phyloP scores from a whole-genome alignment of 352 stramenopile species.

The Globisporangium apiculatum region DNA sequence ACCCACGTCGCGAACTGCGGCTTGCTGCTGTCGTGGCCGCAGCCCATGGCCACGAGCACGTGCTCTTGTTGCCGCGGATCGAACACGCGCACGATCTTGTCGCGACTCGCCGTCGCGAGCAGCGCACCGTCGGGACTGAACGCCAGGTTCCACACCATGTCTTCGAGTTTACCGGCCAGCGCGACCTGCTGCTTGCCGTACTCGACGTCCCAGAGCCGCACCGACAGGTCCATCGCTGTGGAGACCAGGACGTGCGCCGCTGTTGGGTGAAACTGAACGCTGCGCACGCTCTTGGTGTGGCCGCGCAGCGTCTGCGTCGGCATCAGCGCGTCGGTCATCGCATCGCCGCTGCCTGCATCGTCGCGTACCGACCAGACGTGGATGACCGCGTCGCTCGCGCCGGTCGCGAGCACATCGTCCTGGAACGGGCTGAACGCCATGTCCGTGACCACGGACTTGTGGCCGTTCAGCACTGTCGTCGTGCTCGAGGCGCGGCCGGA shows the following conservation, averaged over 20 bases:
- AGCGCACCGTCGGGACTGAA: slow-evolving; percentile 62
- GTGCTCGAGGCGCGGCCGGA: slow-evolving; percentile 38
- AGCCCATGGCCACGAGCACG: slow-evolving; percentile 53
- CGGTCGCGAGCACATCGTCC: slow-evolving; percentile 43
- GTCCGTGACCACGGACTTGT: slow-evolving; percentile 56
- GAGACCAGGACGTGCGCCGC: slow-evolving; percentile 56
- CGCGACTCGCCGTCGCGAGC: slow-evolving; percentile 59
- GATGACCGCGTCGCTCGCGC: slow-evolving; percentile 48
- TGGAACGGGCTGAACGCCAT: slow-evolving; percentile 62
- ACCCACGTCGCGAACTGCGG: slow-evolving; percentile 68
- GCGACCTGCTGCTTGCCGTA: slow-evolving; percentile 33
- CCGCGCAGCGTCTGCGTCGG: slow-evolving; percentile 26
- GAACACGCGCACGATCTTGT: slow-evolving; percentile 69
- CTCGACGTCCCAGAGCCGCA: slow-evolving; percentile 76
- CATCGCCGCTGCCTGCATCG: background rate
- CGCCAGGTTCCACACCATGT: slow-evolving; percentile 65
- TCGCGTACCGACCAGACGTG: slow-evolving; percentile 48
- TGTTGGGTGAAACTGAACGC: slow-evolving; percentile 60
- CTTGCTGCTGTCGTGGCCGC: slow-evolving; percentile 57
- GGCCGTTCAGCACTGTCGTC: slow-evolving; percentile 46
- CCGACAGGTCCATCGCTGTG: slow-evolving; percentile 42
- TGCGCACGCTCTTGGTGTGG: slow-evolving; percentile 46
- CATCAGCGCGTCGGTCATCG: slow-evolving; percentile 1
- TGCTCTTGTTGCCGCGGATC: slow-evolving; percentile 46
- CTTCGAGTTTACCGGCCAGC: slow-evolving; percentile 52